Evolutionary conservation across 2,329 filamentous ascomycete genomes (phyloP).

Genomic region (Trichocomaceae sp.): DNA sequence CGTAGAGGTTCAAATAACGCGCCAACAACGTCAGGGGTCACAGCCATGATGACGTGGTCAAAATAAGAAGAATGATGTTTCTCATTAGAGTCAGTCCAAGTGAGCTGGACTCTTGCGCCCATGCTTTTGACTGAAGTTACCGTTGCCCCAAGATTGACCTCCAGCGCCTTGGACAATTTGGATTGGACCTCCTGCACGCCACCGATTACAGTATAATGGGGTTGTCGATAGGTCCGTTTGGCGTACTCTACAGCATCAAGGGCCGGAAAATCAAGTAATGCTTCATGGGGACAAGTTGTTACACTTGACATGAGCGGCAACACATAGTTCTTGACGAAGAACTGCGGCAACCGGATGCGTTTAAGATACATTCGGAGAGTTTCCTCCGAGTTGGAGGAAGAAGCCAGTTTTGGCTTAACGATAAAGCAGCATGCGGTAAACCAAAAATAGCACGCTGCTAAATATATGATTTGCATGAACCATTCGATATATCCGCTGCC

Average conservation of each 20-base stretch:
- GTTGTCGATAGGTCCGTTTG: conserved; percentile 17
- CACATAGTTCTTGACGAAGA: conserved; percentile 46
- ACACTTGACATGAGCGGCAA: conserved; percentile 51
- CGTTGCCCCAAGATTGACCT: conserved; percentile 13
- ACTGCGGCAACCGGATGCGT: conserved; percentile 45
- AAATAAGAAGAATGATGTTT: conserved; percentile 25
- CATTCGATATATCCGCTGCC: conserved; percentile 7
- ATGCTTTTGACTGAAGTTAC: not conserved
- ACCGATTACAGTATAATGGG: conserved; percentile 18
- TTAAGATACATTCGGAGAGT: conserved; percentile 45
- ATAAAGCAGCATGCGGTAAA: not conserved
- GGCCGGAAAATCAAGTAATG: conserved; percentile 19
- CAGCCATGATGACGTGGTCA: conserved; percentile 49
- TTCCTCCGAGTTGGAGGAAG: conserved; percentile 44
- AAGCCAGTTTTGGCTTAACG: not conserved
- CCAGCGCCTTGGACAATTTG: conserved; percentile 11
- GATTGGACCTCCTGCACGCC: conserved; percentile 18
- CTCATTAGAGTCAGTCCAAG: conserved; percentile 1
- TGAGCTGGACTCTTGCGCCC: conserved; percentile 3
- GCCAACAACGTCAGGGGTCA: conserved; percentile 49
- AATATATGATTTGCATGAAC: not conserved
- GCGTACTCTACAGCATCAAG: conserved; percentile 18
- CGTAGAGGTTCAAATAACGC: conserved; percentile 43
- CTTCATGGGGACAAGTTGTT: conserved; percentile 20
- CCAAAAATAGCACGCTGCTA: conserved; percentile 5